A percentile compares a stretch with the other conserved stretches of the same genome.
These are phyloP conservation scores for Cadophora malorum DNA, from an alignment of 2,329 filamentous ascomycete species.

Conservation along the genomic window DNA sequence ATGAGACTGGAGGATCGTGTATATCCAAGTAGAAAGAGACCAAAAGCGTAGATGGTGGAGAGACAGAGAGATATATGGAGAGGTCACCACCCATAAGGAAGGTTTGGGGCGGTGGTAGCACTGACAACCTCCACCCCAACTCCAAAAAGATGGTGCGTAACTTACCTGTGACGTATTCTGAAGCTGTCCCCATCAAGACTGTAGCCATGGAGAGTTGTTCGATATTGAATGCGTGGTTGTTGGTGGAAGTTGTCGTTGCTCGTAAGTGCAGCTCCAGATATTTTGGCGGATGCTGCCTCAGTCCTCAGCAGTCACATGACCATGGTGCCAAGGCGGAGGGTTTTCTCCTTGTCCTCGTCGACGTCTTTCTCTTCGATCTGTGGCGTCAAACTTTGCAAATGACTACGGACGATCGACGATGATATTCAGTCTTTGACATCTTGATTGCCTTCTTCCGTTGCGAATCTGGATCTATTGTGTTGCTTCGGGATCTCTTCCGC, in stretches of 20 bases:
- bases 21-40: slow-evolving; percentile 18
- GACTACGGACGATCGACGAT: too few species aligned
- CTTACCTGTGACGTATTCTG: slow-evolving; percentile 28
- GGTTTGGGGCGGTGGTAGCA: slow-evolving; percentile 25
- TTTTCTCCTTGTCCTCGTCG: not conserved
- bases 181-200: slow-evolving; percentile 19
- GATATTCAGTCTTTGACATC: too few species aligned
- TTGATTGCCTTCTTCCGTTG: too few species aligned
- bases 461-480: too few species aligned
- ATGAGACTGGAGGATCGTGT: not conserved
- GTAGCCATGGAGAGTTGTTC: slow-evolving; percentile 34
- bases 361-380: too few species aligned
- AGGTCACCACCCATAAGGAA: not conserved
- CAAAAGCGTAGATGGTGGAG: slow-evolving; percentile 25
- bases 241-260: slow-evolving; percentile 25
- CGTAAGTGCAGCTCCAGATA: slow-evolving; percentile 1
- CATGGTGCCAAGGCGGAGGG: not conserved
- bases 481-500: too few species aligned
- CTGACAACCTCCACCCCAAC: slow-evolving; percentile 36
- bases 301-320: slow-evolving; percentile 15
- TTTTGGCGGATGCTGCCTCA: slow-evolving; percentile 24
- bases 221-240: slow-evolving; percentile 31
- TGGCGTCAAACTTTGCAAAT: too few species aligned
- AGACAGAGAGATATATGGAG: slow-evolving; percentile 26
- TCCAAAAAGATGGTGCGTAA: slow-evolving; percentile 28